Evolutionary conservation across 2,329 filamentous ascomycete genomes (phyloP), one percentile per base, ranked within the genome.

Genomic region (Fusarium duplospermum): DNA sequence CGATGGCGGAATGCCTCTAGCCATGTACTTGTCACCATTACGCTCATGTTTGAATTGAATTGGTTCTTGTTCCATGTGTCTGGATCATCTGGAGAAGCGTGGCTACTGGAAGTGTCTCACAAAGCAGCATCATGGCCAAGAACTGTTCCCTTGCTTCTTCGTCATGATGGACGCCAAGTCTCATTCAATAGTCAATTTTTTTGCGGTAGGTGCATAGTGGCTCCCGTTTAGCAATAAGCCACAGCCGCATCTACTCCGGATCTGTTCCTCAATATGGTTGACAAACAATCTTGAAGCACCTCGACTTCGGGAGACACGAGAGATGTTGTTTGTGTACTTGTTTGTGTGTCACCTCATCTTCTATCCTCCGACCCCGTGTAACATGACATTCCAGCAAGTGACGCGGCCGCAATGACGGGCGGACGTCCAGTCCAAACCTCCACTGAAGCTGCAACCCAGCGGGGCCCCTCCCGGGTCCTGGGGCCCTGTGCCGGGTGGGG

Each of bases 401-500:
- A 52, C n/a, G 52, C 52, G 29, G 29, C 31, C 20, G 20, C 13
- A 20, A 33, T 35, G 29, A 24, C 20, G 52, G 52, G 29, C 20
- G 50, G n/a, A 7, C 52, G n/a, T 22, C 52, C 31, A 45, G 40
- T 45, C 42, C 22, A 50, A 35, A 57, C 58, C 50, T 66, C 47
- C 56, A 38, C 47, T 45, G 56, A 47, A 47, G n/a, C 42, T 73
- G 36, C 63, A 65, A 67, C 29, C 62, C 63, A 11, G 72, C 50
- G 72, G 72, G 68, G 70, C 60, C 57, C 42, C 31, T 33, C 59
- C 52, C 50, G 14, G 38, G 45, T 52, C 38, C 47, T 65, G 70
- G 70, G 62, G 61, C 22, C 9, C 36, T 67, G 58, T 42, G 31
- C 50, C 38, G 24, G 62, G 64, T 54, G 58, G 64, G 70, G 72